A percentile compares a stretch with the other conserved stretches of the same genome.
These are phyloP conservation scores for Thermoascus crustaceus DNA, from an alignment of 2,329 filamentous ascomycete species.

Conservation along the genomic window DNA sequence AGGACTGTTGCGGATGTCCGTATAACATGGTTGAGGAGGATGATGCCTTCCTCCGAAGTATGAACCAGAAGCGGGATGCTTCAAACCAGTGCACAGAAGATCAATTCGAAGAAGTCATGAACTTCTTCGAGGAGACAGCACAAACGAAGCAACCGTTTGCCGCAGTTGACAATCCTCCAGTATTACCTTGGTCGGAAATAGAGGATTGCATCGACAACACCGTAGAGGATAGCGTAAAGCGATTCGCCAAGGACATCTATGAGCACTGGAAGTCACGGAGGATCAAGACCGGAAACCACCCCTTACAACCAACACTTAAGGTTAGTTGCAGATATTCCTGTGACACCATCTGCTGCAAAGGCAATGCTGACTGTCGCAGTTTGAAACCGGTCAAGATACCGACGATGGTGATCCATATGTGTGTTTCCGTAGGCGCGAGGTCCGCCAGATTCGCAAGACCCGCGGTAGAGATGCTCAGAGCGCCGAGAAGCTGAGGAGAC, in stretches of 20 bases:
- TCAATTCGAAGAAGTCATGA: constrained; percentile 89
- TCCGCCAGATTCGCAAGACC: constrained; percentile 90
- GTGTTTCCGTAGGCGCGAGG: constrained; percentile 91
- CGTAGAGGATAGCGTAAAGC: constrained; percentile 46
- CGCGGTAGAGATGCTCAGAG: constrained; percentile 88
- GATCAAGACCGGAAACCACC: constrained; percentile 57
- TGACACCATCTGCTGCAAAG: constrained; percentile 1
- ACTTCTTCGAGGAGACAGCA: constrained; percentile 85
- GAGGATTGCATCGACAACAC: constrained; percentile 57
- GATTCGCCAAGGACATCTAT: constrained; percentile 70
- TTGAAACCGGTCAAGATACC: constrained; percentile 86
- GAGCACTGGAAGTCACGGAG: constrained; percentile 78
- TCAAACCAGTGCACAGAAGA: constrained; percentile 69
- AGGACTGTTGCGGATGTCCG: constrained; percentile 80
- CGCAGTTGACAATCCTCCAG: constrained; percentile 77
- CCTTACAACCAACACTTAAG: constrained; percentile 72
- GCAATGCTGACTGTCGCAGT: constrained; percentile 35
- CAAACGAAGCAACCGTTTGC: constrained; percentile 79
- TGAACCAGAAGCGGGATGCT: constrained; percentile 67
- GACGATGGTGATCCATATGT: constrained; percentile 97
- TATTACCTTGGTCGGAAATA: constrained; percentile 66
- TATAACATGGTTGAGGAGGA: constrained; percentile 96
- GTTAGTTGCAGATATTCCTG: constrained; percentile 26
- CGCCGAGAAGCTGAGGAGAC: constrained; percentile 84
- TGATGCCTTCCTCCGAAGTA: constrained; percentile 70